These are phyloP conservation scores for Usnea hakonensis DNA, from an alignment of 495 filamentous ascomycete genomes.

Conservation along the genomic window DNA sequence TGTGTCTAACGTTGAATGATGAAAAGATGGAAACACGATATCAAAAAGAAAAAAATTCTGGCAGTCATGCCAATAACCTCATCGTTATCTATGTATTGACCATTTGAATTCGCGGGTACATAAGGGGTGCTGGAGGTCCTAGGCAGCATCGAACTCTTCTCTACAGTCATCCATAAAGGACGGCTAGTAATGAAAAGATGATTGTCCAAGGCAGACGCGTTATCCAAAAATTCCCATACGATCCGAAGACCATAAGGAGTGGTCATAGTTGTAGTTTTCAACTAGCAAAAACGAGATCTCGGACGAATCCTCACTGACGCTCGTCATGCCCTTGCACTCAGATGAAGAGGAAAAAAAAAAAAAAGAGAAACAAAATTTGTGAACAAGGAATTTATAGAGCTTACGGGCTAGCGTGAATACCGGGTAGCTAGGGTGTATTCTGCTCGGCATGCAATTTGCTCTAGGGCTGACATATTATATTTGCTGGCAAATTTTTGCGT, in stretches of 20 bases:
- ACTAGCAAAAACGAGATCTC: slow-evolving; percentile 51
- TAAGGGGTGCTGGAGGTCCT: too few relatives aligned
- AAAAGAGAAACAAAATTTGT: slow-evolving; percentile 2
- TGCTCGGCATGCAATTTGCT: too few relatives aligned
- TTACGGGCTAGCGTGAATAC: neutral
- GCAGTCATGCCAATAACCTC: too few relatives aligned
- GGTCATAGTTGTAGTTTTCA: slow-evolving; percentile 49
- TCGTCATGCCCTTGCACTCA: slow-evolving; percentile 38
- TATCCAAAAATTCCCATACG: slow-evolving; percentile 43
- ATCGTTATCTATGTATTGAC: too few relatives aligned
- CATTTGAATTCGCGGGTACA: too few relatives aligned
- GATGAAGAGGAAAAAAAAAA: slow-evolving; percentile 18
- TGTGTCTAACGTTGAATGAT: too few relatives aligned
- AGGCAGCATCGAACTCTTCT: slow-evolving; percentile 26
- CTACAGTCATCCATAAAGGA: slow-evolving; percentile 26
- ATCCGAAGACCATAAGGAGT: slow-evolving; percentile 41
- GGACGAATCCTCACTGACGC: slow-evolving; percentile 50
- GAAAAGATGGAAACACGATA: too few relatives aligned
- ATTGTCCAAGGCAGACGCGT: slow-evolving; percentile 4
- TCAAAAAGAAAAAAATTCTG: too few relatives aligned
- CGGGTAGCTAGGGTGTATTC: slow-evolving; percentile 4
- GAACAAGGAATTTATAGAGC: slow-evolving; percentile 1
- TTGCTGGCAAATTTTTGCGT: too few relatives aligned
- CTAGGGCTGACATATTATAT: too few relatives aligned
- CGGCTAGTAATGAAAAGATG: slow-evolving; percentile 32